Evolutionary conservation across 495 filamentous ascomycete species (phyloP).

Genomic region (Aspergillus asperescens): DNA sequence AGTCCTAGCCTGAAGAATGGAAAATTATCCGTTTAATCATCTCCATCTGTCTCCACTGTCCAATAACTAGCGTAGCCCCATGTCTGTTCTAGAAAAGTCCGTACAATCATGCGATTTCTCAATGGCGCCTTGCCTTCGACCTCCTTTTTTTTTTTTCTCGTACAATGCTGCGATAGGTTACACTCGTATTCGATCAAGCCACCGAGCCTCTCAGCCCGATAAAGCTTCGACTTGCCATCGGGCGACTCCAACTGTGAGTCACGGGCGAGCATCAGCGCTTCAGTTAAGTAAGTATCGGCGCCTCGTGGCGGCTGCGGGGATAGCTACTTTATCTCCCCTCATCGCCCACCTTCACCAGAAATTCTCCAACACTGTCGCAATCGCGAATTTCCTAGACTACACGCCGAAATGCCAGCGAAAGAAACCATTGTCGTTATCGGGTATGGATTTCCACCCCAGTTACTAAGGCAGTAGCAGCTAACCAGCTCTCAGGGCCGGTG

Average conservation of each 20-base stretch:
- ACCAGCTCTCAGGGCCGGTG: slow-evolving; percentile 39
- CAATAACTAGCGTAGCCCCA: neutral
- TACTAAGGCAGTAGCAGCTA: neutral
- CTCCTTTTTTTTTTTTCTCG: no score
- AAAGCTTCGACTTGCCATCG: neutral
- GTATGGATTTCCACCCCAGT: slow-evolving; percentile 20
- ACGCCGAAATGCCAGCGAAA: slow-evolving; percentile 19
- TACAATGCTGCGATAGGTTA: neutral
- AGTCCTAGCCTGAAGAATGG: neutral
- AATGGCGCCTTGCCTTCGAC: neutral
- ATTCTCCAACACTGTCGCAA: no score
- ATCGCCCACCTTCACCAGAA: neutral
- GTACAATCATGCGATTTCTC: neutral
- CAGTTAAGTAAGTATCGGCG: neutral
- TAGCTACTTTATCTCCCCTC: neutral
- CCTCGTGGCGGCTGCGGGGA: slow-evolving; percentile 1
- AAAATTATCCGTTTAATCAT: neutral
- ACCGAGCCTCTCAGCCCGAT: neutral
- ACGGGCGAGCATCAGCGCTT: neutral
- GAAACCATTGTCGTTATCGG: slow-evolving; percentile 45
- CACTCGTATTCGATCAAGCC: neutral
- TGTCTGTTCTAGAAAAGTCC: neutral
- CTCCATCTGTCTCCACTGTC: neutral
- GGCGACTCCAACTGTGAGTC: neutral
- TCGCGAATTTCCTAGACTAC: no score